phyloP scores from a whole-genome alignment of 2,329 filamentous ascomycete species.

The Nemania serpens region DNA sequence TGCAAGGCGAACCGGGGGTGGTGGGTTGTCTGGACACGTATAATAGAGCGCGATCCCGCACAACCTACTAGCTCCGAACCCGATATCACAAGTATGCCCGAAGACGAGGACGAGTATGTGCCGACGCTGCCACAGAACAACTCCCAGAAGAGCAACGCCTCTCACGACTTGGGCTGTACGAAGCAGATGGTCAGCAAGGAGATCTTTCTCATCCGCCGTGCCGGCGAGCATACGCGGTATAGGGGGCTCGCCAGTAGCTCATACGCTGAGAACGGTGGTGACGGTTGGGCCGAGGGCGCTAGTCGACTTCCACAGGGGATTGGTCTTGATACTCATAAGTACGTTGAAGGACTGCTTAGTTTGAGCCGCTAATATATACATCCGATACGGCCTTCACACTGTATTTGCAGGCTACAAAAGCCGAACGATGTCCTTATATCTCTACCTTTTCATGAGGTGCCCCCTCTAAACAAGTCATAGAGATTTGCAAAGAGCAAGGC shows the following conservation, averaged over 20 bases:
- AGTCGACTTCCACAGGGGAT: slow-evolving; percentile 71
- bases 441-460: too few species aligned
- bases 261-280: slow-evolving; percentile 43
- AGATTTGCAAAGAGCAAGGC: too few species aligned
- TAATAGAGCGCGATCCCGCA: slow-evolving; percentile 45
- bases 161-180: neutral
- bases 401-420: too few species aligned
- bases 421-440: too few species aligned
- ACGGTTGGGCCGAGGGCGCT: slow-evolving; percentile 59
- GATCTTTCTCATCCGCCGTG: slow-evolving; percentile 64
- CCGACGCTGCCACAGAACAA: slow-evolving; percentile 20
- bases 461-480: too few species aligned
- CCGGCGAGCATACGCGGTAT: slow-evolving; percentile 56
- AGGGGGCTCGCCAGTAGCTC: slow-evolving; percentile 42
- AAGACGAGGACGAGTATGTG: neutral
- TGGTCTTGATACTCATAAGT: slow-evolving; percentile 75
- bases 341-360: slow-evolving; percentile 73
- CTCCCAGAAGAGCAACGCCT: slow-evolving; percentile 19
- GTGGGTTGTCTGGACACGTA: slow-evolving; percentile 71
- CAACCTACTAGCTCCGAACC: neutral
- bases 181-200: slow-evolving; percentile 54
- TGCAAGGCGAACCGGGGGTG: slow-evolving; percentile 70
- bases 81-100: neutral
- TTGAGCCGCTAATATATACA: slow-evolving; percentile 44
- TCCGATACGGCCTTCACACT: too few species aligned